Evolutionary conservation across 2,329 filamentous ascomycete genomes (phyloP).

Genomic region (Phyllosticta citribraziliensis): DNA sequence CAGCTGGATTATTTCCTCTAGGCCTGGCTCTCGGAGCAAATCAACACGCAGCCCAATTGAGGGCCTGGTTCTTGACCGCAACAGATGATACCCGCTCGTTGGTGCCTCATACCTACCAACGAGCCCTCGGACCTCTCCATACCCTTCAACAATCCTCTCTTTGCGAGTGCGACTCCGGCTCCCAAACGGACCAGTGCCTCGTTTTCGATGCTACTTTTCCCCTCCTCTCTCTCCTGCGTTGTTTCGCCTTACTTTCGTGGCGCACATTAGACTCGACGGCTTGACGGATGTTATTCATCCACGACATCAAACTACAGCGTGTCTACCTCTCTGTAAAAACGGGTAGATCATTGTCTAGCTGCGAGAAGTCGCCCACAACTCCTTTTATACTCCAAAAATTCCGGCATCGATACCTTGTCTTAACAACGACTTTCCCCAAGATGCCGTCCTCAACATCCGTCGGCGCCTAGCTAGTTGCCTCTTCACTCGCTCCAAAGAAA

Average conservation of each 20-base stretch:
- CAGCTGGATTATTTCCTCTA: not conserved
- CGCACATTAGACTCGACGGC: not conserved
- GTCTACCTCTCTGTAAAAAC: not conserved
- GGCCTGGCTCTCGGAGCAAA: conserved; percentile 11
- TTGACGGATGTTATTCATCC: not conserved
- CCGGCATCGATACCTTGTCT: not conserved
- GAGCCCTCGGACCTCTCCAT: not conserved
- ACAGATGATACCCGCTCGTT: not conserved
- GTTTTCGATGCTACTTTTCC: not conserved
- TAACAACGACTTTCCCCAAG: not conserved
- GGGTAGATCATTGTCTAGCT: not conserved
- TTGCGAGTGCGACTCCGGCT: not conserved
- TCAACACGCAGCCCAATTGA: conserved; percentile 11
- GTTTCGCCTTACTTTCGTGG: not conserved
- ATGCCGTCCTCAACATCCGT: not conserved
- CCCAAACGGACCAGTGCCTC: not conserved
- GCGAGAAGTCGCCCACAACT: not conserved
- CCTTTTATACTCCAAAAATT: not conserved
- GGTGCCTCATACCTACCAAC: not conserved
- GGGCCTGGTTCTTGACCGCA: not conserved
- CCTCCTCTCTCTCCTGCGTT: not conserved
- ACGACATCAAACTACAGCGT: not conserved
- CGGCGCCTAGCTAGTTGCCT: not conserved
- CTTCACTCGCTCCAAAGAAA: not conserved
- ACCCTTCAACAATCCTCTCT: not conserved